These are phyloP conservation scores for Camellia lanceoleosa DNA, from an alignment of 148 eudicot genomes.

Conservation along the genomic window DNA sequence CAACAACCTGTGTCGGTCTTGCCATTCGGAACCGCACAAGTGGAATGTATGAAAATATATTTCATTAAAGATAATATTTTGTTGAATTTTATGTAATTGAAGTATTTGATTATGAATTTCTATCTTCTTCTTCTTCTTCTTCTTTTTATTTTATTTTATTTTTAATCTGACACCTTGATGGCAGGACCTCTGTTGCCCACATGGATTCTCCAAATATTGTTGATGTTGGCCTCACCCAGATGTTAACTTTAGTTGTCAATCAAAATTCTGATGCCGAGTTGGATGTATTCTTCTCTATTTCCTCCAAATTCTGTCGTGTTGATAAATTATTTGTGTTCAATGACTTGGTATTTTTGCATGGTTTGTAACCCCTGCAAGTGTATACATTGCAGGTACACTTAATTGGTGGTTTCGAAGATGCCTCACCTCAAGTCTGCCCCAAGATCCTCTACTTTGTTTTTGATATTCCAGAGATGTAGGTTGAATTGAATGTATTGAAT, in stretches of 20 bases:
- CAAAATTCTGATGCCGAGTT: constrained; percentile 43
- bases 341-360: neutral
- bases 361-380: constrained; percentile 11
- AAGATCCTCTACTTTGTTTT: constrained; percentile 28
- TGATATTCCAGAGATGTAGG: constrained; percentile 15
- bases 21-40: constrained; percentile 68
- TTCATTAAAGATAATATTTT: neutral
- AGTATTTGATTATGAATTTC: constrained; percentile 3
- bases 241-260: constrained; percentile 59
- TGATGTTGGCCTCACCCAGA: constrained; percentile 74
- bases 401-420: constrained; percentile 78
- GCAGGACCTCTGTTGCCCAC: constrained; percentile 79
- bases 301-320: neutral
- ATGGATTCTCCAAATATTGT: constrained; percentile 80
- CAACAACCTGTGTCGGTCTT: constrained; percentile 94
- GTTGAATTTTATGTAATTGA: neutral
- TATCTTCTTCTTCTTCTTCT: neutral
- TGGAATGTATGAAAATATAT: constrained; percentile 60
- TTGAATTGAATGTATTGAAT: constrained; percentile 15
- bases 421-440: constrained; percentile 47
- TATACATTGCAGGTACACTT: constrained; percentile 78
- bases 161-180: constrained; percentile 15
- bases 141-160: neutral
- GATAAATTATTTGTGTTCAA: neutral
- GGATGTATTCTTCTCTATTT: constrained; percentile 53